These are phyloP conservation scores for Penicillium steckii DNA, from an alignment of 495 filamentous ascomycete species.

Conservation along the genomic window DNA sequence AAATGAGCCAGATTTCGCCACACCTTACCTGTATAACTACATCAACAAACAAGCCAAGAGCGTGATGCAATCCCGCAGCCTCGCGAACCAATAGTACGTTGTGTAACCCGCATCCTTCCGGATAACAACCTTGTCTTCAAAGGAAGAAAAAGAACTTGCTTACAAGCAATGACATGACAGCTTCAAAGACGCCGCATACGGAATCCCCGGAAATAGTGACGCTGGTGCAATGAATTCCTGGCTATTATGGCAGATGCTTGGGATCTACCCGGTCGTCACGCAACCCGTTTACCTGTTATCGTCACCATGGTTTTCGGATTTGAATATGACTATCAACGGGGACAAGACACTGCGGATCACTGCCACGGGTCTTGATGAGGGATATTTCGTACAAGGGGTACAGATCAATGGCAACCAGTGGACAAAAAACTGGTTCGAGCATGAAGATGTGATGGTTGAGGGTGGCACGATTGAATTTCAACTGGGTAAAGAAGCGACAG, in stretches of 20 bases:
- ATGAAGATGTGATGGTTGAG: slow-evolving; percentile 61
- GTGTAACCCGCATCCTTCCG: slow-evolving; percentile 1
- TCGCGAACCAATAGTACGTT: slow-evolving; percentile 56
- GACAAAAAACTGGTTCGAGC: slow-evolving; percentile 59
- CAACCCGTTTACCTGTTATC: slow-evolving; percentile 65
- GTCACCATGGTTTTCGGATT: slow-evolving; percentile 60
- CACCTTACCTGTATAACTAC: slow-evolving; percentile 69
- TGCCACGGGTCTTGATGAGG: slow-evolving; percentile 46
- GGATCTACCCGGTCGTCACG: slow-evolving; percentile 64
- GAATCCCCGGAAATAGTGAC: slow-evolving; percentile 67
- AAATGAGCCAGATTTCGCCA: slow-evolving; percentile 65
- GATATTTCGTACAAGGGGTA: slow-evolving; percentile 54
- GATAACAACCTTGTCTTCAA: not conserved
- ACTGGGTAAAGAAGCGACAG: slow-evolving; percentile 48
- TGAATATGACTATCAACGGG: slow-evolving; percentile 55
- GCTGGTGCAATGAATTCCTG: slow-evolving; percentile 71
- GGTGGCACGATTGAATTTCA: slow-evolving; percentile 64
- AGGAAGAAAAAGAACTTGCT: not conserved
- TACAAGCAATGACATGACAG: slow-evolving; percentile 8
- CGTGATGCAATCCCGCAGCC: slow-evolving; percentile 52
- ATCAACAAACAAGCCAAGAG: slow-evolving; percentile 58
- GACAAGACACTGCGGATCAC: slow-evolving; percentile 57
- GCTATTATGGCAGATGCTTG: slow-evolving; percentile 70
- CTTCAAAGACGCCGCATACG: slow-evolving; percentile 42
- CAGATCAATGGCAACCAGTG: slow-evolving; percentile 33